Conservation (phyloP, 163 green algal species). For the Chlorella variabilis region DNA sequence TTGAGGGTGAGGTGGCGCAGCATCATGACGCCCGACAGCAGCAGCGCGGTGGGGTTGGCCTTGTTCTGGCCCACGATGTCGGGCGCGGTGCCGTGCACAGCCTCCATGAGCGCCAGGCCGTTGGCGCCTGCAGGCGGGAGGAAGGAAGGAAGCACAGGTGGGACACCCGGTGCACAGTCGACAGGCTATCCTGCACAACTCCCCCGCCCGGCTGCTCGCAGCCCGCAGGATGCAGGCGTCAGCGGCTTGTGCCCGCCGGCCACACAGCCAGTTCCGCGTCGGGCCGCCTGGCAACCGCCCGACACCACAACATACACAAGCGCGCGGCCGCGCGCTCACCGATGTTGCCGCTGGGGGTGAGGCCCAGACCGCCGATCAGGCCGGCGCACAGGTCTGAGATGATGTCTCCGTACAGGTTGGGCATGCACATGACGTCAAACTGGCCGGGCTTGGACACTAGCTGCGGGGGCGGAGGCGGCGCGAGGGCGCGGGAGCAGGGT, state of each 20-base stretch:
- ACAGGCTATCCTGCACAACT: no score
- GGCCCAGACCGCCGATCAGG: conserved; percentile 94
- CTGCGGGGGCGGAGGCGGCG: neutral
- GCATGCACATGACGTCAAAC: conserved; percentile 96
- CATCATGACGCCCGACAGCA: conserved; percentile 95
- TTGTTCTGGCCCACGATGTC: conserved; percentile 96
- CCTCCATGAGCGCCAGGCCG: conserved; percentile 94
- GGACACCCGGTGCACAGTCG: no score
- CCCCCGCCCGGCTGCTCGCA: no score
- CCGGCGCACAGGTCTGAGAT: conserved; percentile 96
- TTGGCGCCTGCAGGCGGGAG: conserved; percentile 60
- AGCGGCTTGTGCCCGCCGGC: no score
- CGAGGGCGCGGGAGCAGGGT: no score
- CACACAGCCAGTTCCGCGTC: no score
- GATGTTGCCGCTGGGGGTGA: conserved; percentile 95
- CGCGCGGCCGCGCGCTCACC: conserved; percentile 55
- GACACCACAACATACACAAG: neutral
- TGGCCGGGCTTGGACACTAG: conserved; percentile 84
- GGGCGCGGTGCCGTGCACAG: conserved; percentile 95
- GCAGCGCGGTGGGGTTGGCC: conserved; percentile 95
- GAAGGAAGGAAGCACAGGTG: neutral
- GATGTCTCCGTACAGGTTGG: conserved; percentile 99
- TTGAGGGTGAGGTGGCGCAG: conserved; percentile 84
- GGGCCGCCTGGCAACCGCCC: no score
- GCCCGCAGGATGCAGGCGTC: no score